Evolutionary conservation across 306 rosid species (phyloP), one percentile per base, ranked within the genome.

Genomic region (Chamaecrista fasciculata): DNA sequence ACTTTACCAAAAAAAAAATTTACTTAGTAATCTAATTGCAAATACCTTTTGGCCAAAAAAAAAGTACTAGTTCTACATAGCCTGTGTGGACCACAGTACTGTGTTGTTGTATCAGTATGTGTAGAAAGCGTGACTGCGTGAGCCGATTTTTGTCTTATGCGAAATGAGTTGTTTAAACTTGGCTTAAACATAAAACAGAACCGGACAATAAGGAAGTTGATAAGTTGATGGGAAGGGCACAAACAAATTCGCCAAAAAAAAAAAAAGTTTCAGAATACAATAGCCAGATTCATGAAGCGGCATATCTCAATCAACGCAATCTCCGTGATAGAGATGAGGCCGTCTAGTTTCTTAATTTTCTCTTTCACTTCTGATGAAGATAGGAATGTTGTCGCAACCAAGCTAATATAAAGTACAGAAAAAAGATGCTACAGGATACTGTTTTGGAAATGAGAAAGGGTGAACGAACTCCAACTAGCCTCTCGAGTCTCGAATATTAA

Each of bases 281-380:
- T n/a, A 50, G 31, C 23, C 16, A 14, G 50, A 29, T 24, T 31
- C 56, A 33, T 6, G 23, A 59, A 36, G 50, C 42, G 8, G 47
- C 11, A 52, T 23, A 23, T n/a, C 25, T 3, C 40, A 28, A 51
- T 15, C n/a, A 12, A 50, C 34, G 64, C 33, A 69, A 66, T 28
- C 58, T 39, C 59, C 73, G 19, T 48, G 64, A 57, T 19, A 20
- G 12, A 19, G 77, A 58, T 59, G 23, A 37, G 39, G 11, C 14
- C 5, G 8, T n/a, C 8, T 5, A 11, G 34, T 53, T 25, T 53
- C 34, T 24, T 53, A 24, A 11, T 25, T 53, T 53, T 24, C 60
- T 21, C 57, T 23, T 20, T 50, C 1, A 23, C 15, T 8, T 25
- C 43, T 16, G 28, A 1, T n/a, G 42, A 56, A n/a, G 11, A n/a